Base-by-base conservation (phyloP, 2,329 filamentous ascomycete genomes). In the Trichoderma sp. region DNA sequence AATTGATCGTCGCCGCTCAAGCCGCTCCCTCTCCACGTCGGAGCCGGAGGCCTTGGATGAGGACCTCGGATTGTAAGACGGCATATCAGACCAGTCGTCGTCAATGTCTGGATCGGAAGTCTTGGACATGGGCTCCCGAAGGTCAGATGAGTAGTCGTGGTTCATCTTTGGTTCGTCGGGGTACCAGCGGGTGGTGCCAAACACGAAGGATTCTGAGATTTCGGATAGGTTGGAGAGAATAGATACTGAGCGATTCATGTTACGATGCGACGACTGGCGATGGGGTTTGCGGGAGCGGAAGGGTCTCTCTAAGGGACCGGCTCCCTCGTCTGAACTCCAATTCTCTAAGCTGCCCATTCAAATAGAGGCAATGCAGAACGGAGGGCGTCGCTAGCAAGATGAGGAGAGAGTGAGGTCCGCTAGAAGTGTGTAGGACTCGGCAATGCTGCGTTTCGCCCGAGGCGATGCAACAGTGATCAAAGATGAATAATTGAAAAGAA, bases 231-330 rank as follows among this genome's bases (percentile, higher is more conserved):
- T 84, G 53, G 85, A 85, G 13, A 84, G 85, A 76, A 80, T 84
- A 69, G 86, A 87, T 72, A 84, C 78, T 58, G 81, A 82, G 70
- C 83, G 83, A 64, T 81, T 79, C 26, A 83, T 78, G 76, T 84
- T 84, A 53, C 79, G 80, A 20, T 77, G 76, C 61, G 83, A 82
- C 69, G 84, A 80, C 39, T 85, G 79, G 74, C 84, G 85, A 28
- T 81, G 80, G 53, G 84, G 81, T 74, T 86, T 82, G 77, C 88
- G 83, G 13, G 86, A 86, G 74, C 85, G 83, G 59, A 83, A 81
- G 72, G 87, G 79, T 77, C 80, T 84, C 72, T 85, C 82, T 86
- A 88, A 88, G 26, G 15, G 53, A 26, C 58, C 68, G 68, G 28
- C 32, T 36, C 34, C 59, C 59, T 70, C 59, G 59, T 63, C 58